These are phyloP conservation scores for Kingdonia uniflora DNA, from an alignment of 164 flowering plant species.

Conservation along the genomic window DNA sequence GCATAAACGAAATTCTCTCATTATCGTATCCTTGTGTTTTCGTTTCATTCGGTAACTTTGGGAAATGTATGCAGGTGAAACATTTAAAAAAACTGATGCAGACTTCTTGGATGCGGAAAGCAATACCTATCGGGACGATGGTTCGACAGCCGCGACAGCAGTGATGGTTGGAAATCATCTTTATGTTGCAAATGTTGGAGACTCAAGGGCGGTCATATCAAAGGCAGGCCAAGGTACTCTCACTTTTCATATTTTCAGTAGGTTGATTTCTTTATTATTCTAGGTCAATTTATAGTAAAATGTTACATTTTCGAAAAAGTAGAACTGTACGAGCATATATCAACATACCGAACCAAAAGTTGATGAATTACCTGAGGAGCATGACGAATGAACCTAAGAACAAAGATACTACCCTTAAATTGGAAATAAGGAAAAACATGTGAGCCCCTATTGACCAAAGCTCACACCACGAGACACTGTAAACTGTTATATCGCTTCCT, in stretches of 20 bases:
- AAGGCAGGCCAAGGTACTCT: slow-evolving; percentile 75
- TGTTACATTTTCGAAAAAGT: too few species aligned
- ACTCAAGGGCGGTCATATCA: slow-evolving; percentile 85
- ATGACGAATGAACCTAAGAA: background rate
- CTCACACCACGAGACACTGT: too few species aligned
- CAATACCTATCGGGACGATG: slow-evolving; percentile 87
- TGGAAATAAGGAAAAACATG: too few species aligned
- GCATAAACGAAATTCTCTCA: background rate
- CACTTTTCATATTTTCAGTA: background rate
- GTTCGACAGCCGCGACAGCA: slow-evolving; percentile 97
- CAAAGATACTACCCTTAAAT: too few species aligned
- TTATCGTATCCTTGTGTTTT: background rate
- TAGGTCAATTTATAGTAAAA: too few species aligned
- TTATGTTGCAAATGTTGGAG: slow-evolving; percentile 98
- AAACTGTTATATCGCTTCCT: too few species aligned
- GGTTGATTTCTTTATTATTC: too few species aligned
- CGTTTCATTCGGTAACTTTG: background rate
- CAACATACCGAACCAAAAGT: too few species aligned
- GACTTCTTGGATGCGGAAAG: slow-evolving; percentile 80
- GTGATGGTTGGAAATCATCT: slow-evolving; percentile 79
- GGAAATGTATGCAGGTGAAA: slow-evolving; percentile 51
- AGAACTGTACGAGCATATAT: too few species aligned
- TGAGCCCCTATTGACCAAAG: too few species aligned
- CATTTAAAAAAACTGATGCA: slow-evolving; percentile 68
- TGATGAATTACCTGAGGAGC: too few species aligned